phyloP scores from a whole-genome alignment of 2,329 filamentous ascomycete species.

The Aspergillus nomiae region DNA sequence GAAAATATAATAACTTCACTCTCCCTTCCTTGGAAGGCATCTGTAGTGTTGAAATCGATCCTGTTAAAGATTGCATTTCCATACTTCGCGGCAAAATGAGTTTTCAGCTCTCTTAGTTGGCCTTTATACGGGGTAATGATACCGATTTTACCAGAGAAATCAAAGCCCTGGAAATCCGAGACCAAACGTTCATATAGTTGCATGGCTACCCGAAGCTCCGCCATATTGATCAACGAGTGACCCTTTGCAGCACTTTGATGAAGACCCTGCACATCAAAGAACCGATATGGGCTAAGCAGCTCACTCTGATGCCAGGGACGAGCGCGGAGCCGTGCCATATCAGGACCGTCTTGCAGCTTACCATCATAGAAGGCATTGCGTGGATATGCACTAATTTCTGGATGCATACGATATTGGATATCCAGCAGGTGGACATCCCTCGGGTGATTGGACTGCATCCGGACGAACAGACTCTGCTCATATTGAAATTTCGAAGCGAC shows the following conservation, averaged over 20 bases:
- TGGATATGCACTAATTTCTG: slow-evolving; percentile 89
- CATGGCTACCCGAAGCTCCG: slow-evolving; percentile 84
- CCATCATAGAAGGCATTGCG: slow-evolving; percentile 92
- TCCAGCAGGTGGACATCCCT: slow-evolving; percentile 91
- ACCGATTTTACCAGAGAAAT: slow-evolving; percentile 82
- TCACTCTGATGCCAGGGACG: slow-evolving; percentile 83
- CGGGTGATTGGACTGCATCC: slow-evolving; percentile 93
- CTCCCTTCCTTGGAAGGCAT: slow-evolving; percentile 95
- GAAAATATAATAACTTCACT: slow-evolving; percentile 99
- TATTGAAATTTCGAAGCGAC: slow-evolving; percentile 91
- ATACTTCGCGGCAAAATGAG: slow-evolving; percentile 71
- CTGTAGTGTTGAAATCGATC: slow-evolving; percentile 98
- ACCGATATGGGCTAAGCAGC: slow-evolving; percentile 87
- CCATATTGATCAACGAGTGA: slow-evolving; percentile 85
- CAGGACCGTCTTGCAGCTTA: slow-evolving; percentile 77
- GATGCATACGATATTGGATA: slow-evolving; percentile 98
- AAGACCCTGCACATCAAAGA: slow-evolving; percentile 92
- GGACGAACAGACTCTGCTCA: slow-evolving; percentile 96
- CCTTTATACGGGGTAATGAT: slow-evolving; percentile 99
- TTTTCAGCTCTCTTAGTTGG: slow-evolving; percentile 78
- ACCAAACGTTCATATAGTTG: slow-evolving; percentile 79
- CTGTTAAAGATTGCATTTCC: slow-evolving; percentile 73
- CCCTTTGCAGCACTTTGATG: slow-evolving; percentile 80
- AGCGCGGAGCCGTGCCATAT: slow-evolving; percentile 75
- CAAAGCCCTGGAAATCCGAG: slow-evolving; percentile 67